Conservation (phyloP, 2,329 filamentous ascomycete genomes). For the Aspergillus calidoustus region DNA sequence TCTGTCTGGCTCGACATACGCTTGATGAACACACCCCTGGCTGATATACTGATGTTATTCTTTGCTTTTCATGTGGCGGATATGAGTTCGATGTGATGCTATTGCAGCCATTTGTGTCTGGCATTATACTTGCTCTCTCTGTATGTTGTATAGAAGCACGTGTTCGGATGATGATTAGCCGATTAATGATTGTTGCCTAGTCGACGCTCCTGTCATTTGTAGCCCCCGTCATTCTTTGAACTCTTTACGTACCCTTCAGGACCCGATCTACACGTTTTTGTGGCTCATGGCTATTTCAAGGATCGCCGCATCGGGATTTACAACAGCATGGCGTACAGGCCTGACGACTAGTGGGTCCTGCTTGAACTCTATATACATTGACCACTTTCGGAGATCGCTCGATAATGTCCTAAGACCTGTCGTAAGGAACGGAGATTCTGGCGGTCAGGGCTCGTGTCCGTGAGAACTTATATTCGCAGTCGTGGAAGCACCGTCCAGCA, state of each 20-base stretch:
- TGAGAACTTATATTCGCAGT: neutral
- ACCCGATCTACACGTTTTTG: no score
- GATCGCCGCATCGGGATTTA: neutral
- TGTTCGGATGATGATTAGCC: neutral
- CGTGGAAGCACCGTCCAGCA: neutral
- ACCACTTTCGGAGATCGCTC: neutral
- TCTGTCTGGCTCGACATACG: neutral
- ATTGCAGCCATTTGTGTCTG: neutral
- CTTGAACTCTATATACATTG: neutral
- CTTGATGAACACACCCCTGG: conserved; percentile 3
- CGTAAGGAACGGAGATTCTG: neutral
- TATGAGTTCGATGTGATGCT: neutral
- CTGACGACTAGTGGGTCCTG: neutral
- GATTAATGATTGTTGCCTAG: neutral
- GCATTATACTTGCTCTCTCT: neutral
- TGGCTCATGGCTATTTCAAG: neutral
- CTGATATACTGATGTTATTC: conserved; percentile 5
- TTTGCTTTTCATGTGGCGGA: neutral
- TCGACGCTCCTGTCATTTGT: no score
- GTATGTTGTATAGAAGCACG: conserved; percentile 7
- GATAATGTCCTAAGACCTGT: neutral
- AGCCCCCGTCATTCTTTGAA: no score
- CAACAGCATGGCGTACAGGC: neutral
- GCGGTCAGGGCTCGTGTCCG: no score
- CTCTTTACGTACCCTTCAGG: no score